Conservation (phyloP, 768 basidiomycete species). For the Boletus edulis region DNA sequence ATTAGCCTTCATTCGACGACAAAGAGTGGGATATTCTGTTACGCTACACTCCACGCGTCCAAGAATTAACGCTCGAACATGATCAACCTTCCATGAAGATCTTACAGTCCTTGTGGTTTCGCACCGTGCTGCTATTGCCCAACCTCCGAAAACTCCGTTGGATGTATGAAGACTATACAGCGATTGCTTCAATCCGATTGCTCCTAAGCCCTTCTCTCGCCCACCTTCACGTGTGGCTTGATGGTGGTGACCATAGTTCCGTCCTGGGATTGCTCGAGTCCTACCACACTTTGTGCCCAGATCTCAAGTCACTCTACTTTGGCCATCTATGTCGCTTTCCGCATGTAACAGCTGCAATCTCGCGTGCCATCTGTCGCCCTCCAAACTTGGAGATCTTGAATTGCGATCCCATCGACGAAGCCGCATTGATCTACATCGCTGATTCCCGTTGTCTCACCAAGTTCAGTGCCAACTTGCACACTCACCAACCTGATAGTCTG, state of each 20-base stretch:
- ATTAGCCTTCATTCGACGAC: conserved; percentile 3
- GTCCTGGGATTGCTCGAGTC: conserved; percentile 3
- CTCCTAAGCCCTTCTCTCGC: conserved; percentile 8
- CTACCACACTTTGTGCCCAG: conserved; percentile 2
- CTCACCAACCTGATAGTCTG: not conserved
- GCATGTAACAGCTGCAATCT: not conserved
- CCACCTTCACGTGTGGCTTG: not conserved
- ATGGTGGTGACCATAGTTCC: not conserved
- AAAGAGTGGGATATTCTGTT: conserved; percentile 1
- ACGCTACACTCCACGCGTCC: conserved; percentile 7
- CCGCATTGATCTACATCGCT: not conserved
- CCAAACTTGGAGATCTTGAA: not conserved
- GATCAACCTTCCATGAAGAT: not conserved
- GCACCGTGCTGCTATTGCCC: conserved; percentile 4
- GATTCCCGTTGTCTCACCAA: not conserved
- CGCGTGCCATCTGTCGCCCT: conserved; percentile 1
- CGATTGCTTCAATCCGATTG: not conserved
- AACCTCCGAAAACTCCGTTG: conserved; percentile 4
- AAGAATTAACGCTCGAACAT: not conserved
- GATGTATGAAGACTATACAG: not conserved
- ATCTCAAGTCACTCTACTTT: conserved; percentile 6
- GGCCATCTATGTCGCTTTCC: not conserved
- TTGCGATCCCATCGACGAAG: conserved; percentile 1
- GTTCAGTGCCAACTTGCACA: not conserved
- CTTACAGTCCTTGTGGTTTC: not conserved